phyloP scores from a whole-genome alignment of 306 rosid species.

The Malus sieversii region DNA sequence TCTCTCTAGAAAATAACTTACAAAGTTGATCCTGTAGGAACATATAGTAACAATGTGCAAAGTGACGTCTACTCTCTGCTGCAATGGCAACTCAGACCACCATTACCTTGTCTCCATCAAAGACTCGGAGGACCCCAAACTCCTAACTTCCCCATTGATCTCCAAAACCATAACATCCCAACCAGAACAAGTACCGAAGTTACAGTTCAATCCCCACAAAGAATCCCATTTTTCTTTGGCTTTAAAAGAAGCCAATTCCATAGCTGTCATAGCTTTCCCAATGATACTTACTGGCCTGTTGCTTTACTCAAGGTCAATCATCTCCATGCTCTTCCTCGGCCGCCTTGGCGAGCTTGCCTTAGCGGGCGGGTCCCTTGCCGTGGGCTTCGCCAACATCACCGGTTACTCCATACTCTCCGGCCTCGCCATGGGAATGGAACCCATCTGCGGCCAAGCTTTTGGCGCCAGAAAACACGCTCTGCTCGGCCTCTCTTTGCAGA shows the following conservation, averaged over 20 bases:
- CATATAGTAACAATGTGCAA: slow-evolving; percentile 13
- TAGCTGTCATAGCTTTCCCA: slow-evolving; percentile 47
- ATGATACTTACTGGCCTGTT: slow-evolving; percentile 67
- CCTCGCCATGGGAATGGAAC: slow-evolving; percentile 89
- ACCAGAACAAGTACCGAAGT: neutral
- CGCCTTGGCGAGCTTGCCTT: slow-evolving; percentile 64
- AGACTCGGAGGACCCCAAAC: slow-evolving; percentile 7
- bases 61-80: neutral
- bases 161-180: neutral
- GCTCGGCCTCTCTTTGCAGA: slow-evolving; percentile 69
- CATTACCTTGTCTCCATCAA: neutral
- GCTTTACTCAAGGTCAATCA: slow-evolving; percentile 69
- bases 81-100: slow-evolving; percentile 17
- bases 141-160: neutral
- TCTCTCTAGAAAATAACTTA: neutral
- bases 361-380: slow-evolving; percentile 82
- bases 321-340: slow-evolving; percentile 90
- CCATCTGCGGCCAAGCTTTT: slow-evolving; percentile 83
- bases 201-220: neutral
- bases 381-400: slow-evolving; percentile 84
- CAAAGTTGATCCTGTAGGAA: neutral
- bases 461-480: slow-evolving; percentile 61
- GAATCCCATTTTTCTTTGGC: slow-evolving; percentile 21
- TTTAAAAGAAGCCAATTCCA: slow-evolving; percentile 40
- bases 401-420: slow-evolving; percentile 92